phyloP scores from a whole-genome alignment of 768 basidiomycete species.

The Coprinopsis cinerea region DNA sequence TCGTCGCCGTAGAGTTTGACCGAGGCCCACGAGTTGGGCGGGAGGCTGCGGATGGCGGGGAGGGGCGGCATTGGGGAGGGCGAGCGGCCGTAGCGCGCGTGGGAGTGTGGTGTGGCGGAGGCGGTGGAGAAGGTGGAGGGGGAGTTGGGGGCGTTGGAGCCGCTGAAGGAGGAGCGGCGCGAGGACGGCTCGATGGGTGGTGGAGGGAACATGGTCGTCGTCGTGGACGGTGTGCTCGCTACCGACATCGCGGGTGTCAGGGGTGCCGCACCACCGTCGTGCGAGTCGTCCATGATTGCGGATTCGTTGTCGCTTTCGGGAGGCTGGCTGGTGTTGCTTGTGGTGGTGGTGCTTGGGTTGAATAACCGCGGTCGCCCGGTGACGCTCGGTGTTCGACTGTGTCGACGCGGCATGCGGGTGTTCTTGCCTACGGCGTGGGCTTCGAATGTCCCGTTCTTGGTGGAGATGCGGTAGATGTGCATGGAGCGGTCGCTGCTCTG shows the following conservation, averaged over 20 bases:
- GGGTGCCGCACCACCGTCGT: constrained; percentile 32
- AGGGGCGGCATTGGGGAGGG: constrained; percentile 90
- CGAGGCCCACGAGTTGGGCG: constrained; percentile 51
- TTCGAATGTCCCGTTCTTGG: constrained; percentile 77
- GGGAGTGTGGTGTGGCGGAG: constrained; percentile 64
- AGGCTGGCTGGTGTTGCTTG: constrained; percentile 36
- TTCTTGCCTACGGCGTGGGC: constrained; percentile 91
- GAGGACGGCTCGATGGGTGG: constrained; percentile 56
- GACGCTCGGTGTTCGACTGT: constrained; percentile 62
- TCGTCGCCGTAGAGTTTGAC: constrained; percentile 94
- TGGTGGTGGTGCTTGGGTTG: constrained; percentile 45
- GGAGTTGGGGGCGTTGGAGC: constrained; percentile 74
- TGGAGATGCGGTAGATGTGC: constrained; percentile 84
- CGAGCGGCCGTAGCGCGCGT: constrained; percentile 67
- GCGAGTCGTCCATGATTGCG: constrained; percentile 32
- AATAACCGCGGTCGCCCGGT: constrained; percentile 36
- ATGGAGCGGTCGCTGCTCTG: constrained; percentile 96
- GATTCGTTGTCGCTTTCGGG: constrained; percentile 71
- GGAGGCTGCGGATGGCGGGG: constrained; percentile 81
- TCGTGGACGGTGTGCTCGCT: constrained; percentile 51
- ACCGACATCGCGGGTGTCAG: constrained; percentile 67
- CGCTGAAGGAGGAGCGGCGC: constrained; percentile 70
- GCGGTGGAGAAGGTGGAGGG: constrained; percentile 72
- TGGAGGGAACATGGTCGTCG: constrained; percentile 55
- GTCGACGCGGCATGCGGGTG: constrained; percentile 64